Percentiles rank a stretch among this genome's conserved stretches.
Evolutionary conservation across 225 moss, liverwort and hornwort genomes (phyloP).

Genomic region (Physcomitrellopsis africana): DNA sequence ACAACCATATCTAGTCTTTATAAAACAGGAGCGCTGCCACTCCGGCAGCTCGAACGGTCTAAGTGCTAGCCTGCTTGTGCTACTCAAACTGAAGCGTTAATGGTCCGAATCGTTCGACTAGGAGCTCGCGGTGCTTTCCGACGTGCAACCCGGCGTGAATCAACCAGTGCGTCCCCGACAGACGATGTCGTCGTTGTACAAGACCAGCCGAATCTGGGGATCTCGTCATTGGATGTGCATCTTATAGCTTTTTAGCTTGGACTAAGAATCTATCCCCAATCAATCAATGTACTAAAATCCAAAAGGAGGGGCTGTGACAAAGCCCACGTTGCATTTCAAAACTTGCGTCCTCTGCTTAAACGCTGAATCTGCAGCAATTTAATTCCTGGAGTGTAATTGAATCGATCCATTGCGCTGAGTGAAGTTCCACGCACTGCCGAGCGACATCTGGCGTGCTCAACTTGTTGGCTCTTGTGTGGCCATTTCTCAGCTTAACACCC

Average conservation of each 20-base stretch:
- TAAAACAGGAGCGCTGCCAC: constrained; percentile 1
- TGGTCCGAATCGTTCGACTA: neutral
- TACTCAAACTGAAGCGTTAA: neutral
- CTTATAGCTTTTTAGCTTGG: constrained; percentile 16
- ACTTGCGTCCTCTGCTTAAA: neutral
- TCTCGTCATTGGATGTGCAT: constrained; percentile 20
- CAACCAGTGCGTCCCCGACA: no score
- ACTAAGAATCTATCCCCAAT: constrained; percentile 15
- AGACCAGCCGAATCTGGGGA: neutral
- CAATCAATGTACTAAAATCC: neutral
- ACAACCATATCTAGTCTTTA: neutral
- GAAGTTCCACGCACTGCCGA: neutral
- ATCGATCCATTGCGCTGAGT: constrained; percentile 5
- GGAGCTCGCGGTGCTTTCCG: neutral
- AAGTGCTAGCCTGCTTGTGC: neutral
- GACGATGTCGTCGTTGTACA: neutral
- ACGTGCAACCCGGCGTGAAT: neutral
- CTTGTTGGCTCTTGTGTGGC: constrained; percentile 23
- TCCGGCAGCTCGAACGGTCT: neutral
- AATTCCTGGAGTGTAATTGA: neutral
- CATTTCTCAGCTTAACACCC: constrained; percentile 6
- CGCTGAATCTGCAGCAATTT: neutral
- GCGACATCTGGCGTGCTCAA: neutral
- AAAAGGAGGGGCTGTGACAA: constrained; percentile 5
- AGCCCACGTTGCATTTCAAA: constrained; percentile 1